Evolutionary conservation across 495 filamentous ascomycete genomes (phyloP).

Genomic region (Penicillium chermesinum): DNA sequence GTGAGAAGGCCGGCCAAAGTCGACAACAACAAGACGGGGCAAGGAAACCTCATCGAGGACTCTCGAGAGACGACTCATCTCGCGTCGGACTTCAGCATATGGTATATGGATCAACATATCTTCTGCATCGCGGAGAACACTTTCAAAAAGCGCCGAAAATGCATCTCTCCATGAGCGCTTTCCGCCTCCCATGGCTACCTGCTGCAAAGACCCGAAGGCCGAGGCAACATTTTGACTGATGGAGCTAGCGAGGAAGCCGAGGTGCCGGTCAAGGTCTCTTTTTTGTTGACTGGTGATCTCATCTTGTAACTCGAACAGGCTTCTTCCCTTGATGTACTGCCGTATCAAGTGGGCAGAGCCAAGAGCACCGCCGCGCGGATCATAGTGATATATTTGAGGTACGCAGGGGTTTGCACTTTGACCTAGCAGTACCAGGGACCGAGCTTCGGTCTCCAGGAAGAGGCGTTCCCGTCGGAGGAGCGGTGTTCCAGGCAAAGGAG

Average conservation of each 20-base stretch:
- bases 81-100: constrained; percentile 56
- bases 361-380: constrained; percentile 32
- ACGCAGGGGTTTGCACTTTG: constrained; percentile 42
- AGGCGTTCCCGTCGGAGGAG: constrained; percentile 55
- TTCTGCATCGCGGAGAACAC: constrained; percentile 61
- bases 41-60: constrained; percentile 52
- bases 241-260: constrained; percentile 29
- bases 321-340: constrained; percentile 43
- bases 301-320: constrained; percentile 35
- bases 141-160: constrained; percentile 57
- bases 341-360: constrained; percentile 46
- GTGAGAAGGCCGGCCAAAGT: constrained; percentile 50
- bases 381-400: constrained; percentile 49
- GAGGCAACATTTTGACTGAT: constrained; percentile 38
- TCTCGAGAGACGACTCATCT: constrained; percentile 40
- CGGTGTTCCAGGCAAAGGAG: constrained; percentile 45
- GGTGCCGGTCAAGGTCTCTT: constrained; percentile 39
- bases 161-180: constrained; percentile 56
- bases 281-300: constrained; percentile 34
- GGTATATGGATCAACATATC: constrained; percentile 64
- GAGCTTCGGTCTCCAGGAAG: constrained; percentile 53
- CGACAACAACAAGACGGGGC: constrained; percentile 54
- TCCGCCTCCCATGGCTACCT: constrained; percentile 44
- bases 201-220: constrained; percentile 47
- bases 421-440: constrained; percentile 43